Evolutionary conservation across 1,284 basidiomycete genomes (phyloP), one percentile per base, ranked within the genome.

Genomic region (Mycena citricolor): DNA sequence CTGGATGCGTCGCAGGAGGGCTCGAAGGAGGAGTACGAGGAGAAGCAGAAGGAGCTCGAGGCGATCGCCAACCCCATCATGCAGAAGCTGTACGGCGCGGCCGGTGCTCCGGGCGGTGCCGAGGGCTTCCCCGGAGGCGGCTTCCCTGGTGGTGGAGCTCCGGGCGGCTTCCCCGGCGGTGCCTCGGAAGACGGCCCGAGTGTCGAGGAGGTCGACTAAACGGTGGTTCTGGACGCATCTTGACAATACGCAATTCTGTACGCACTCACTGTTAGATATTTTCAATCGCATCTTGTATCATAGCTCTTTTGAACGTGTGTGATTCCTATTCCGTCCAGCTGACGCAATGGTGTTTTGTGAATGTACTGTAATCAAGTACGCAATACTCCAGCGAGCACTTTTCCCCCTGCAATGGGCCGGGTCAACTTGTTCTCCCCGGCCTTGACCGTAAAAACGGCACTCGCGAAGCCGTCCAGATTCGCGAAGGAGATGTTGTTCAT

Each of bases 1-100:
- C 85, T 98, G 57, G 95, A 97, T 65, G 69, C 57, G 51, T 87
- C 87, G 33, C 86, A 91, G 61, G 91, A 97, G 68, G 95, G 82
- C 12, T 86, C 84, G 54, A 95, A 92, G 73, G 92, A 95, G 62
- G 95, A 99, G 76, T 94, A 97, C 71, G 87, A 92, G 67, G 79
- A 79, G 39, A 40, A 86, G 73, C 94, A 97, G 70, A 97, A 97
- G 79, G 94, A 97, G 72, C 78, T 99, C 47, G 95, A 99, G 75
- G 73, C 64, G 10, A 66, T 94, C 55, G 90, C 93, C 58, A 94
- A 86, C 77, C 94, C 94, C 38, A 94, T 95, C 71, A 95, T 95
- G 92, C 83, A 87, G 72, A 90, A 87, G 71, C 80, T 94, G 20
- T 97, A 97, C 71, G 79, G 81, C 47, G 73, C 79, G 54, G 87